Conservation (phyloP, 768 basidiomycete species). For the Leccinum aurantiacum region DNA sequence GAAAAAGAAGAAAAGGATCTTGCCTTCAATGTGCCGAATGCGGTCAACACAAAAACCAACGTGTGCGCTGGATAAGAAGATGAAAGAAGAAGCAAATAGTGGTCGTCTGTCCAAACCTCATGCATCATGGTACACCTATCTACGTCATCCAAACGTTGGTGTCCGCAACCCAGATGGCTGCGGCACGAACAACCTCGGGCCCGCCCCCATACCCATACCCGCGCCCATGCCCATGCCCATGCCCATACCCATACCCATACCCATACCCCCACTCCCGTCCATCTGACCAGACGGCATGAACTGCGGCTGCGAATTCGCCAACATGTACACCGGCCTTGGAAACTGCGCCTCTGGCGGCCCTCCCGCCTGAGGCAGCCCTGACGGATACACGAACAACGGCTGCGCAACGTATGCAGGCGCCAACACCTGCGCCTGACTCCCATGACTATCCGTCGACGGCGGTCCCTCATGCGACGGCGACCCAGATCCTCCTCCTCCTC, state of each 20-base stretch:
- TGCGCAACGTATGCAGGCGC: conserved; percentile 33
- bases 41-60: neutral
- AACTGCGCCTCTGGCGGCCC: conserved; percentile 22
- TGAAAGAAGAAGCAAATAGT: neutral
- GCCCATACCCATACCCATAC: neutral
- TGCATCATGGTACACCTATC: neutral
- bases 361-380: conserved; percentile 32
- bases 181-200: conserved; percentile 24
- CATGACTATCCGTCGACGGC: conserved; percentile 34
- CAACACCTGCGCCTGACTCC: conserved; percentile 26
- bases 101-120: neutral
- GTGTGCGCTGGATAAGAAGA: neutral
- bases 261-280: conserved; percentile 9
- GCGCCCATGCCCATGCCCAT: neutral
- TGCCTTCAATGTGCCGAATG: neutral
- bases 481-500: conserved; percentile 20
- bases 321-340: conserved; percentile 32
- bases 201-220: neutral
- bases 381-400: conserved; percentile 31
- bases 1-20: neutral
- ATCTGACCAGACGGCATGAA: conserved; percentile 22
- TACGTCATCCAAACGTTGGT: conserved; percentile 25
- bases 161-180: conserved; percentile 29
- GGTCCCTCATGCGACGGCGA: conserved; percentile 34
- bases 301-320: conserved; percentile 26